Percentiles rank a stretch among this genome's conserved stretches.
phyloP scores from a whole-genome alignment of 1,284 basidiomycete species.

The Dichomitus squalens region DNA sequence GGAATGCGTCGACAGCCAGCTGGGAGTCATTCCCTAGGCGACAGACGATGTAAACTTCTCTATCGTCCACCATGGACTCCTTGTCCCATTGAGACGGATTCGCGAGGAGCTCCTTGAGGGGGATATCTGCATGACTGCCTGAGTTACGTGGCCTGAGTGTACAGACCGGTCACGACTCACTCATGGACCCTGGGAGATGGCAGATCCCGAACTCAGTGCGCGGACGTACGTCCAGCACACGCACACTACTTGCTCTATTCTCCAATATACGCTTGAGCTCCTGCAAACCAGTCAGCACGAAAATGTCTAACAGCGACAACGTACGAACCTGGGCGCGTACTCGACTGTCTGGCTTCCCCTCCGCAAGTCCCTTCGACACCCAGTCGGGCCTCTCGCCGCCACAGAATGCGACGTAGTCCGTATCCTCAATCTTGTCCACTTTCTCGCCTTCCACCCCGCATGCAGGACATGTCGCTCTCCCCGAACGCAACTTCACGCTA shows the following conservation, averaged over 20 bases:
- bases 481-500: slow-evolving; percentile 75
- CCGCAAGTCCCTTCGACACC: slow-evolving; percentile 51
- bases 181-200: slow-evolving; percentile 72
- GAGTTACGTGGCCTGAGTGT: neutral
- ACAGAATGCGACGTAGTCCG: slow-evolving; percentile 81
- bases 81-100: slow-evolving; percentile 43
- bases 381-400: slow-evolving; percentile 70
- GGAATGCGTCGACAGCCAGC: slow-evolving; percentile 75
- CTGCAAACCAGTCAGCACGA: slow-evolving; percentile 28
- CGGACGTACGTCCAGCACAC: slow-evolving; percentile 84
- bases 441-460: slow-evolving; percentile 55
- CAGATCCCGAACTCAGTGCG: slow-evolving; percentile 88
- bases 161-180: slow-evolving; percentile 46
- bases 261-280: slow-evolving; percentile 46
- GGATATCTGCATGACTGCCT: slow-evolving; percentile 54
- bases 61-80: neutral
- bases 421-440: slow-evolving; percentile 49
- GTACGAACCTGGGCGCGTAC: slow-evolving; percentile 39
- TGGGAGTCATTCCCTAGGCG: slow-evolving; percentile 94
- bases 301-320: neutral
- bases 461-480: slow-evolving; percentile 62
- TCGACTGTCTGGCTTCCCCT: slow-evolving; percentile 42
- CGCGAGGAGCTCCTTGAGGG: slow-evolving; percentile 61
- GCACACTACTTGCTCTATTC: slow-evolving; percentile 28
- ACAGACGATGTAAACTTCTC: slow-evolving; percentile 67